phyloP scores from a whole-genome alignment of 1,284 basidiomycete species.

The Leccinum pallidistipes region DNA sequence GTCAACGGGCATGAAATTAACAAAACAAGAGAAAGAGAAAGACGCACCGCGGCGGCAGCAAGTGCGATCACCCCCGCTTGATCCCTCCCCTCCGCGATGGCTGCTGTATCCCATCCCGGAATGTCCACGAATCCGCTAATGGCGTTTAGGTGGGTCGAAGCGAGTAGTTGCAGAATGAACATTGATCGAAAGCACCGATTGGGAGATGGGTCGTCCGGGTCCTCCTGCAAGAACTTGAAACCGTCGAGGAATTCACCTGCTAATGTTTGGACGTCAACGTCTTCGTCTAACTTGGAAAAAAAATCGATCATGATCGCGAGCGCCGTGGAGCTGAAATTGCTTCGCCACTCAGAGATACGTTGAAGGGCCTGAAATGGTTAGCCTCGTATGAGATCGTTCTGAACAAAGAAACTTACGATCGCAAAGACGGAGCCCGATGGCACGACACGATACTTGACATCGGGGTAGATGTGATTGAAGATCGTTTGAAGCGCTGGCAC shows the following conservation, averaged over 20 bases:
- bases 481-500: neutral
- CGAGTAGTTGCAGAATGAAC: neutral
- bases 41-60: neutral
- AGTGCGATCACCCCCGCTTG: neutral
- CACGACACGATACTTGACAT: conserved; percentile 3
- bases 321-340: conserved; percentile 7
- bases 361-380: conserved; percentile 1
- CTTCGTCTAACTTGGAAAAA: neutral
- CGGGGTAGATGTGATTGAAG: conserved; percentile 1
- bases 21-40: neutral
- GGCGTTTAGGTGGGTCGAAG: neutral
- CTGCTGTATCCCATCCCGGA: neutral
- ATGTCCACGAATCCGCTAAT: neutral
- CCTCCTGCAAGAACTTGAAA: neutral
- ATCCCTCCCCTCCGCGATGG: neutral
- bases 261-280: neutral
- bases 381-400: neutral
- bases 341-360: conserved; percentile 10
- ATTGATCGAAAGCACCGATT: neutral
- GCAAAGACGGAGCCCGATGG: conserved; percentile 1
- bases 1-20: too few relatives aligned
- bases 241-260: neutral
- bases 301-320: conserved; percentile 4
- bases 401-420: neutral
- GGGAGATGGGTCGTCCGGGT: neutral